Conservation (phyloP, 371 early-diverging fungal genomes). For the Syncephalastrum contaminatum region DNA sequence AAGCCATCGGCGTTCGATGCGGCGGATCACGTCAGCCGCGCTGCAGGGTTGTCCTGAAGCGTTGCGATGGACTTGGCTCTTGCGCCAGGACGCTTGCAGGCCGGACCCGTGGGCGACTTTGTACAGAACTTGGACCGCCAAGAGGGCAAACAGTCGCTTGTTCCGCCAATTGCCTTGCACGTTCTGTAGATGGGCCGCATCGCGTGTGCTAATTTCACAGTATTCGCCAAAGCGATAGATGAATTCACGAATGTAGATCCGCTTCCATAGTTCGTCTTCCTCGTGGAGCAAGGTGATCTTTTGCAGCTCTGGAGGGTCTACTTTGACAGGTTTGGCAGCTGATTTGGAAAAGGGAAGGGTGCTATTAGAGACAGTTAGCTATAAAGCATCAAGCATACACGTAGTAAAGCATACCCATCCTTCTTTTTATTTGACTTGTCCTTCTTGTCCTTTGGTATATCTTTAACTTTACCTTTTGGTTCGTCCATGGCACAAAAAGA, state of each 20-base stretch:
- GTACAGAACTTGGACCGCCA: conserved; percentile 1
- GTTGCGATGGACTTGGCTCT: too few species aligned
- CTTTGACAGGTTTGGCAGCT: neutral
- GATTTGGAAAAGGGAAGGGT: conserved; percentile 2
- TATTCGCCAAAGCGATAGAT: conserved; percentile 41
- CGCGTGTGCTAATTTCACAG: conserved; percentile 24
- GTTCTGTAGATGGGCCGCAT: conserved; percentile 28
- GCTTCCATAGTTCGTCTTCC: conserved; percentile 41
- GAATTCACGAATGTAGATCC: conserved; percentile 48
- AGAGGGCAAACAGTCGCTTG: conserved; percentile 22
- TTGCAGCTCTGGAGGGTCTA: conserved; percentile 24
- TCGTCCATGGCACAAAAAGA: too few species aligned
- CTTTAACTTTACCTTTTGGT: too few species aligned
- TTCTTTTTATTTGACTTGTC: too few species aligned
- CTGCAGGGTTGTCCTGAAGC: too few species aligned
- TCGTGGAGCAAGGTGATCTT: conserved; percentile 25
- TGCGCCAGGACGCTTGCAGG: too few species aligned
- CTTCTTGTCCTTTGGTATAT: too few species aligned
- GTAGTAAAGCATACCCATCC: too few species aligned
- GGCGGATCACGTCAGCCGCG: too few species aligned
- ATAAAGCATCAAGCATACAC: too few species aligned
- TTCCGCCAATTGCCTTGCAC: conserved; percentile 45
- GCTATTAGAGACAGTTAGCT: neutral
- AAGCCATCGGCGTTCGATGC: too few species aligned
- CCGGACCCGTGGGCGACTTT: too few species aligned